These are phyloP conservation scores for Fusarium torreyae DNA, from an alignment of 2,329 filamentous ascomycete species.

Conservation along the genomic window DNA sequence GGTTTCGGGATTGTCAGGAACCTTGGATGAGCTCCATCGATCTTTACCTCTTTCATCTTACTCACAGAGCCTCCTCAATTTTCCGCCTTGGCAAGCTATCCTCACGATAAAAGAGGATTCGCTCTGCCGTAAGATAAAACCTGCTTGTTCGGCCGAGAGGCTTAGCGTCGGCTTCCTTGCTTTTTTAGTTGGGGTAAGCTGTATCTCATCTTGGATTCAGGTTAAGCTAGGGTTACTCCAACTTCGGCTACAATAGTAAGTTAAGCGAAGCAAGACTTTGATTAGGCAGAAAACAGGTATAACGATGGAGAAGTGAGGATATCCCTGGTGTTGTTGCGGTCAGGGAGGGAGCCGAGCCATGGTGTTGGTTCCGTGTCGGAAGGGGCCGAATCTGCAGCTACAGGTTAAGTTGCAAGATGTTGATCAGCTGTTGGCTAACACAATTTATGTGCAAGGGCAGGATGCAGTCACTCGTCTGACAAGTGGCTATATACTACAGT, in stretches of 20 bases:
- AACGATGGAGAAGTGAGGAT: not conserved
- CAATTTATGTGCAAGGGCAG: not conserved
- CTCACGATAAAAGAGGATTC: not conserved
- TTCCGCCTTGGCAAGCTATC: constrained; percentile 16
- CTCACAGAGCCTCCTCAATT: constrained; percentile 6
- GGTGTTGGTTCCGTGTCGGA: too few species aligned
- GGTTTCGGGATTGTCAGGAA: not conserved
- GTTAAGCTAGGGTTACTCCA: not conserved
- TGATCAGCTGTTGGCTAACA: not conserved
- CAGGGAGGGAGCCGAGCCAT: too few species aligned
- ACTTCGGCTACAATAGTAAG: not conserved
- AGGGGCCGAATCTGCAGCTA: not conserved
- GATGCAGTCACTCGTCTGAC: not conserved
- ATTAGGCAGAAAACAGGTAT: not conserved
- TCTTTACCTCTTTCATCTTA: constrained; percentile 12
- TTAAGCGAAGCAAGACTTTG: not conserved
- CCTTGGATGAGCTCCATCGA: not conserved
- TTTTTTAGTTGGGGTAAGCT: not conserved
- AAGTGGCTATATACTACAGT: not conserved
- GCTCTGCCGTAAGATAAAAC: not conserved
- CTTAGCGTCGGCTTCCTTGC: not conserved
- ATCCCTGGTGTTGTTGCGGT: too few species aligned
- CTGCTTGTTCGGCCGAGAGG: not conserved
- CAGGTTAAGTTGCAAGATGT: not conserved
- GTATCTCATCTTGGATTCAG: not conserved